A percentile compares a stretch with the other conserved stretches of the same genome.
Conservation (phyloP, 306 rosid species). For the Quercus dentata region DNA sequence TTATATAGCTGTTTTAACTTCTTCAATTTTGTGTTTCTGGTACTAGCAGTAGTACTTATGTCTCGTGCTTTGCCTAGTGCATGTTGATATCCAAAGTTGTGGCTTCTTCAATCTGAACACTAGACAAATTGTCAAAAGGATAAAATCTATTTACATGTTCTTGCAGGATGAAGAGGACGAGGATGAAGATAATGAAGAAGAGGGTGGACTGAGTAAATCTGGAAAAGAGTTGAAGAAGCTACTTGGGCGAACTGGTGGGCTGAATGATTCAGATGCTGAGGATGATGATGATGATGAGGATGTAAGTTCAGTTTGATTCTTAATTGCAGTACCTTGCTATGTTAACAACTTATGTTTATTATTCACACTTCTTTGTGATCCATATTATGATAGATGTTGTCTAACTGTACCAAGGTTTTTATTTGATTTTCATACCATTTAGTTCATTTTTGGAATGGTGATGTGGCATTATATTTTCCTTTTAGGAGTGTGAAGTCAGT, state of each 20-base stretch:
- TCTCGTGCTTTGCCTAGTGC: background rate
- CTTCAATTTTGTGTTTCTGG: background rate
- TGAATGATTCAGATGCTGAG: constrained; percentile 81
- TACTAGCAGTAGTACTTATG: background rate
- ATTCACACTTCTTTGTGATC: background rate
- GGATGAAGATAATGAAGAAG: constrained; percentile 77
- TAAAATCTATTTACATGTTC: background rate
- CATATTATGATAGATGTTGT: background rate
- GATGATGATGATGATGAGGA: constrained; percentile 66
- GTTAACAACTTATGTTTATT: background rate
- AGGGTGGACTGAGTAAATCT: constrained; percentile 87
- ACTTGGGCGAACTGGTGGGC: constrained; percentile 69
- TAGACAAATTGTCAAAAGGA: background rate
- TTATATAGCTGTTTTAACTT: background rate
- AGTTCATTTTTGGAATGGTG: background rate
- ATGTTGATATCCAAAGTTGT: background rate
- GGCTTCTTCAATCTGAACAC: background rate
- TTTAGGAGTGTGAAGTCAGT: background rate
- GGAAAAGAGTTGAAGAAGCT: constrained; percentile 95
- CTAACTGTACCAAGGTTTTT: background rate
- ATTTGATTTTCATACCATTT: background rate
- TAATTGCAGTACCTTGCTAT: background rate
- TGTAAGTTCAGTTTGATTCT: constrained; percentile 28
- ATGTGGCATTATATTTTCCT: background rate
- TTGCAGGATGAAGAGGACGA: constrained; percentile 83